These are phyloP conservation scores for Sarocladium kiliense DNA, from an alignment of 2,329 filamentous ascomycete genomes.

Conservation along the genomic window DNA sequence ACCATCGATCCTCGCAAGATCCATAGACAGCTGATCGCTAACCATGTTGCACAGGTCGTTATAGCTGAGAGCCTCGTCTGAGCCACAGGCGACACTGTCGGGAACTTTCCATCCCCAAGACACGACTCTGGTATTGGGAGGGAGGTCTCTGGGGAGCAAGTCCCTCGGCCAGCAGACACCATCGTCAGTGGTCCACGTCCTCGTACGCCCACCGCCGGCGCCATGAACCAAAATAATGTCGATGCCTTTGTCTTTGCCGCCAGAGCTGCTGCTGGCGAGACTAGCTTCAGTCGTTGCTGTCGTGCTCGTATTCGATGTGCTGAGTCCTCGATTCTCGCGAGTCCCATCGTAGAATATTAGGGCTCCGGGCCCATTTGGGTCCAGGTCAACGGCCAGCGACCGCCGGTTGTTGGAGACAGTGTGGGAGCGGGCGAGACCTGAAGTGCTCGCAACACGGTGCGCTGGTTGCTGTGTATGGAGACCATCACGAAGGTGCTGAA, in stretches of 20 bases:
- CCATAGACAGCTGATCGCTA: slow-evolving; percentile 6
- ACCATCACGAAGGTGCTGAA: slow-evolving; percentile 5
- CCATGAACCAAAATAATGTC: slow-evolving; percentile 3
- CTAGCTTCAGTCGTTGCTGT: not conserved
- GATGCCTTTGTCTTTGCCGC: slow-evolving; percentile 6
- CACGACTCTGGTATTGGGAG: slow-evolving; percentile 1
- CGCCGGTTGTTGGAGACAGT: slow-evolving; percentile 4
- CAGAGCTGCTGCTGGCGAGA: slow-evolving; percentile 6
- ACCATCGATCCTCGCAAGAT: slow-evolving; percentile 3
- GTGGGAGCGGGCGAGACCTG: not conserved
- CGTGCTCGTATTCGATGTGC: not conserved
- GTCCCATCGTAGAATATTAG: slow-evolving; percentile 2
- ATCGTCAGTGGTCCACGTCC: slow-evolving; percentile 5
- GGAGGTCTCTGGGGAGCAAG: not conserved
- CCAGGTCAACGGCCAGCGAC: not conserved
- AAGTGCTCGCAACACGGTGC: not conserved
- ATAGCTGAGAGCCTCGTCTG: not conserved
- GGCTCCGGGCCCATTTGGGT: not conserved
- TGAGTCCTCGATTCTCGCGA: slow-evolving; percentile 1
- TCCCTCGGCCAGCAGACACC: slow-evolving; percentile 7
- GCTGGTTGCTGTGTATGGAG: slow-evolving; percentile 3
- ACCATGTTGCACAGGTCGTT: not conserved
- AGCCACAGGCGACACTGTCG: not conserved
- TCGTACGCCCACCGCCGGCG: not conserved
- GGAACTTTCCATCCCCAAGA: slow-evolving; percentile 3